These are phyloP conservation scores for Alternaria brassicae DNA, from an alignment of 2,329 filamentous ascomycete genomes.

Conservation along the genomic window DNA sequence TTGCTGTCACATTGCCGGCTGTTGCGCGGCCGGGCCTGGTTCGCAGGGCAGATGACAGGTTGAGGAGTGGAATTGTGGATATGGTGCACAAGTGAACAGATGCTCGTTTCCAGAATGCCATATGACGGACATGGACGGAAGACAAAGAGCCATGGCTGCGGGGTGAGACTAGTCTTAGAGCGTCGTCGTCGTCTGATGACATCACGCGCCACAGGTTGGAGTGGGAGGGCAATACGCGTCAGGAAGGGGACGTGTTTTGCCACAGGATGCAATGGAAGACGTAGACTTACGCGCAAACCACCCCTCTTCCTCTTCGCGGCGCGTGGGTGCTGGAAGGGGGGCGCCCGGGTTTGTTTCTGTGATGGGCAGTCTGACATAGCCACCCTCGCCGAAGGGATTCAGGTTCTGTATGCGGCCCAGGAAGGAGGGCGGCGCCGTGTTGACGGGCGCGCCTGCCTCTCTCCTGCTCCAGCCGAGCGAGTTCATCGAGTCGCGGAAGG, in stretches of 20 bases:
- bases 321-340: conserved; percentile 80
- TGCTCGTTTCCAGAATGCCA: conserved; percentile 33
- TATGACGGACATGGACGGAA: conserved; percentile 19
- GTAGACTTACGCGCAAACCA: conserved; percentile 87
- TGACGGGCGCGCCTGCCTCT: conserved; percentile 76
- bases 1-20: conserved; percentile 37
- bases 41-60: conserved; percentile 39
- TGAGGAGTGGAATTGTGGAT: conserved; percentile 12
- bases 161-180: conserved; percentile 35
- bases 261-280: conserved; percentile 46
- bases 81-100: conserved; percentile 15
- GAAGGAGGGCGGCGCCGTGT: conserved; percentile 75
- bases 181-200: conserved; percentile 31
- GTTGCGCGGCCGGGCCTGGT: conserved; percentile 36
- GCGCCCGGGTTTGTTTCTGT: conserved; percentile 77
- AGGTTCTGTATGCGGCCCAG: conserved; percentile 81
- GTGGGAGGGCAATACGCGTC: conserved; percentile 18
- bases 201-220: conserved; percentile 36
- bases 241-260: conserved; percentile 20
- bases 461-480: conserved; percentile 93
- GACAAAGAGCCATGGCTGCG: conserved; percentile 26
- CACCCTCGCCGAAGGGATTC: conserved; percentile 85
- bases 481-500: conserved; percentile 94
- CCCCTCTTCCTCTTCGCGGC: conserved; percentile 92
- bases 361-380: conserved; percentile 90